Evolutionary conservation across 345 rosid species (phyloP), one percentile per base, ranked within the genome.

Genomic region (Salix dunnii): DNA sequence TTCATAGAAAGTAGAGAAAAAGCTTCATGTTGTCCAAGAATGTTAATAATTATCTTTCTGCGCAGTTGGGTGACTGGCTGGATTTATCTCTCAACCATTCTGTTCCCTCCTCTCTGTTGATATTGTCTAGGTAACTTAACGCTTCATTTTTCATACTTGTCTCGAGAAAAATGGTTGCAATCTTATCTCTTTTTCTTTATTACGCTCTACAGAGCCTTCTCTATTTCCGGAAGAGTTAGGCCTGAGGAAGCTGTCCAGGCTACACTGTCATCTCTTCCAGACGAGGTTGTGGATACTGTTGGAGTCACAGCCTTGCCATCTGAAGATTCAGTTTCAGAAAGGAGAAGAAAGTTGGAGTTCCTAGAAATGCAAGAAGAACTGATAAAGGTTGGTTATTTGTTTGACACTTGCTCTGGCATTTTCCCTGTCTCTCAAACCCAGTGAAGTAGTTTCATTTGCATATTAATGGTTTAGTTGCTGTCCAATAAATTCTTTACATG

Each of bases 241-340:
- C 98, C 97, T 36, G 97, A 92, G 87, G 98, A 94, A 83, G 98
- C 97, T 90, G 97, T 94, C 78, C 97, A 90, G 86, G 98, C 97
- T 64, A 94, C 97, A 17, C 91, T 94, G 60, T 94, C 98, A 68
- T 92, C 98, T 77, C 90, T 94, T 74, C 98, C 98, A 4, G 98
- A 92, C 81, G 98, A 94, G 86, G 97, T 94, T 62, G 94, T 94
- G 84, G 98, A 92, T 80, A 94, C 95, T 40, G 98, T 94, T 77
- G 89, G 91, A 62, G 95, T 89, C 73, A 94, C 97, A 77, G 87
- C 94, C 80, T 82, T 94, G 84, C 86, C 95, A 81, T 92, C 97
- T 70, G 98, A 92, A 82, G 97, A 92, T 89, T 87, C 92, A 75
- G 84, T 94, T 78, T 84, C 97, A 83, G 97, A 94, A 78, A 94